phyloP scores from a whole-genome alignment of 371 early-diverging fungal species.

The Apophysomyces trapeziformis region DNA sequence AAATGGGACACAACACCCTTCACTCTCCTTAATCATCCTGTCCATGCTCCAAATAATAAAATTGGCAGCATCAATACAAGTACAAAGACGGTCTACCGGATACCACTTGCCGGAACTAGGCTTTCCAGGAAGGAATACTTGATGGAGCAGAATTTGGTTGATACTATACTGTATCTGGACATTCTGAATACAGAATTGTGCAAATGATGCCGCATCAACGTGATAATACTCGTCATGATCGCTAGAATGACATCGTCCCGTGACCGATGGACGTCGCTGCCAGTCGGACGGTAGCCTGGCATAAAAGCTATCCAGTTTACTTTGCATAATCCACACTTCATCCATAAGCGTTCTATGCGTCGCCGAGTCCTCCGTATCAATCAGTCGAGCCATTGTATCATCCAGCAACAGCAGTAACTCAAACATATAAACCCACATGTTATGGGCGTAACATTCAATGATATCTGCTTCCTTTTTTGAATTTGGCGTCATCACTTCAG shows the following conservation, averaged over 20 bases:
- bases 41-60: constrained; percentile 39
- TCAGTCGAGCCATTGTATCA: constrained; percentile 22
- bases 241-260: background rate
- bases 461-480: constrained; percentile 19
- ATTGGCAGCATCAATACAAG: constrained; percentile 45
- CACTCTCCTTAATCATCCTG: constrained; percentile 32
- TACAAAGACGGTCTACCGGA: constrained; percentile 29
- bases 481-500: constrained; percentile 12
- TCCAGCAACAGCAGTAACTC: constrained; percentile 22
- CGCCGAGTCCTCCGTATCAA: constrained; percentile 13
- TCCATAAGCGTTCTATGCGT: constrained; percentile 9
- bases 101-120: constrained; percentile 26
- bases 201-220: constrained; percentile 29
- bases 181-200: constrained; percentile 34
- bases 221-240: constrained; percentile 12
- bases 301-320: constrained; percentile 16
- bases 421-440: constrained; percentile 22
- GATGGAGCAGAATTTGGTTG: constrained; percentile 46
- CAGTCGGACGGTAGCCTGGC: constrained; percentile 20
- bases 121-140: constrained; percentile 37
- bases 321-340: constrained; percentile 9
- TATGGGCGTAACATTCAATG: constrained; percentile 34
- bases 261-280: constrained; percentile 9
- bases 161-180: constrained; percentile 42
- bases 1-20: constrained; percentile 43